Evolutionary conservation across 2,329 filamentous ascomycete species (phyloP), one percentile per base, ranked within the genome.

Genomic region (Whalleya microplaca): DNA sequence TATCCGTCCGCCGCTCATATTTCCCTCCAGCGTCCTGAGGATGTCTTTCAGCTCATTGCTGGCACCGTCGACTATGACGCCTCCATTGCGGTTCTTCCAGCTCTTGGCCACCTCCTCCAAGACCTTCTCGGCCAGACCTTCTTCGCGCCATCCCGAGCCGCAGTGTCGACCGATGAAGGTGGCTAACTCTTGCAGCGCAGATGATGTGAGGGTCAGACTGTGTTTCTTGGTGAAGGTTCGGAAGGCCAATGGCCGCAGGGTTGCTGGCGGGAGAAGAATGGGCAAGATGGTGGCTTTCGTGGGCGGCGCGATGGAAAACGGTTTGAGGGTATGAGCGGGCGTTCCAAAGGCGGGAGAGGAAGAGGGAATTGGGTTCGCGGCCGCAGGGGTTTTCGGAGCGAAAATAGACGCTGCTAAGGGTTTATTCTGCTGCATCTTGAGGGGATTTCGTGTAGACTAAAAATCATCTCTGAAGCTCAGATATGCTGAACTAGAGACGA

Each of bases 151-250:
- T 87, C 88, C 92, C 55, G 93, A 93, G 32, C 95, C 95, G 72
- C 95, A 99, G 73, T 96, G 90, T 65, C 91, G 88, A 10, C 95
- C 96, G 51, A 99, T 89, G 72, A 99, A 99, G 1, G 85, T 83
- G 19, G 95, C 93, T 29, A 99, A 81, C 45, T 90, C 85, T 72
- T 94, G 88, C 4, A 99, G 79, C 0, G 95, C 92, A 0, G 92
- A 86, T 0, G 94, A 95, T 7, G 91, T 93, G 51, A 99, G 84
- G 0, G 93, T 98, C 53, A 99, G 80, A 66, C 94, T 96, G 76
- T 99, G 92, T 71, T 98, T 99, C 75, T 97, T 97, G 1, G 95
- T 99, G 64, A 99, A 96, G 0, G 91, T 96, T 45, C 95, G 87
- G 70, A 99, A 98, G 8, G 95, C 96, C 19, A 98, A 81, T 2